A percentile compares a stretch with the other conserved stretches of the same genome.
Evolutionary conservation across 192 early-diverging fungal species (phyloP).

Genomic region (Mortierella alpina): DNA sequence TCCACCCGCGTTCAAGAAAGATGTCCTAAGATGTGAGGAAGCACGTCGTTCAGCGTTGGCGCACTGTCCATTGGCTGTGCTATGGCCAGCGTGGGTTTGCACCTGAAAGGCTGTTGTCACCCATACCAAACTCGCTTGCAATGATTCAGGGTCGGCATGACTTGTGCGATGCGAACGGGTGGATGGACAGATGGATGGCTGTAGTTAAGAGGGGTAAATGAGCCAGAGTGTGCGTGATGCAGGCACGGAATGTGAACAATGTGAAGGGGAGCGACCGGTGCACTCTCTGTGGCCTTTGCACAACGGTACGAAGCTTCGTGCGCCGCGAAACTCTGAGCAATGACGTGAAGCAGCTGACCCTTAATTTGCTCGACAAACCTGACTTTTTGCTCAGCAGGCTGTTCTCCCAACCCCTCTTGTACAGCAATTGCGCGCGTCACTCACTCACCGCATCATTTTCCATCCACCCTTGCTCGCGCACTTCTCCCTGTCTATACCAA

Average conservation of each 20-base stretch:
- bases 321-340: neutral
- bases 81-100: neutral
- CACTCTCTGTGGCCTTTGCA: too few species aligned
- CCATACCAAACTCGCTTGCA: constrained; percentile 48
- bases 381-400: neutral
- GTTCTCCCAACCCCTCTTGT: neutral
- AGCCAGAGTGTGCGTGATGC: too few species aligned
- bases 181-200: constrained; percentile 5
- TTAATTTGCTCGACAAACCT: neutral
- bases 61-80: neutral
- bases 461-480: neutral
- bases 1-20: constrained; percentile 32
- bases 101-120: neutral
- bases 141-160: constrained; percentile 36
- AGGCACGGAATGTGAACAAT: neutral
- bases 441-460: neutral
- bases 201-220: neutral
- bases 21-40: constrained; percentile 8
- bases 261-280: too few species aligned
- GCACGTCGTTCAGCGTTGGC: neutral
- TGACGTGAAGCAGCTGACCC: constrained; percentile 7
- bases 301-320: too few species aligned
- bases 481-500: neutral
- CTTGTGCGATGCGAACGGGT: too few species aligned
- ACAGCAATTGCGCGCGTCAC: neutral